These are phyloP conservation scores for Mucor mucedo DNA, from an alignment of 371 early-diverging fungal genomes.

Conservation along the genomic window DNA sequence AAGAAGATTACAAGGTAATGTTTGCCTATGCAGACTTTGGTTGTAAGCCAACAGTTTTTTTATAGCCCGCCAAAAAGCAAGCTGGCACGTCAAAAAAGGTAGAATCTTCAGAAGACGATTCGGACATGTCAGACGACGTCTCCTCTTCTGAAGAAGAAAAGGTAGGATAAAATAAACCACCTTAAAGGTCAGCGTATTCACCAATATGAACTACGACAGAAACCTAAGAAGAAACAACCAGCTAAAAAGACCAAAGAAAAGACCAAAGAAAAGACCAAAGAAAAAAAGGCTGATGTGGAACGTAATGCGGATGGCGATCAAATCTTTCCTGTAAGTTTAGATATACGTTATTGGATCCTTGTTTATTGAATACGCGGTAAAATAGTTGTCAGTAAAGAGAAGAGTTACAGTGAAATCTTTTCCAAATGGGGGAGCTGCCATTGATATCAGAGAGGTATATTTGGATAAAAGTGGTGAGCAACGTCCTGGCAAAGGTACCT, in stretches of 20 bases:
- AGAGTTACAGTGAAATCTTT: conserved; percentile 30
- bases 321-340: neutral
- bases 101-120: neutral
- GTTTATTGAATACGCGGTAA: neutral
- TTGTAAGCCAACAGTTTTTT: neutral
- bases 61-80: conserved; percentile 6
- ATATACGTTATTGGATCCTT: neutral
- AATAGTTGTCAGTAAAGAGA: conserved; percentile 31
- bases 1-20: conserved; percentile 22
- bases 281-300: neutral
- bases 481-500: conserved; percentile 30
- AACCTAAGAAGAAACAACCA: neutral
- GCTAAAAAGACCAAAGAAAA: neutral
- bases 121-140: neutral
- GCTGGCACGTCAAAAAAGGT: neutral
- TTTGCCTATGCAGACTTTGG: no score
- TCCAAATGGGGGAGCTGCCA: conserved; percentile 15
- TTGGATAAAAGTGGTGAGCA: conserved; percentile 21
- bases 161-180: neutral
- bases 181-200: no score
- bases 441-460: conserved; percentile 39
- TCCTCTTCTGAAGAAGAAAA: neutral
- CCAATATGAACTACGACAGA: no score
- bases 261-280: neutral
- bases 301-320: neutral